phyloP scores from a whole-genome alignment of 1,284 basidiomycete genomes.

The Ustilago vetiveriae region DNA sequence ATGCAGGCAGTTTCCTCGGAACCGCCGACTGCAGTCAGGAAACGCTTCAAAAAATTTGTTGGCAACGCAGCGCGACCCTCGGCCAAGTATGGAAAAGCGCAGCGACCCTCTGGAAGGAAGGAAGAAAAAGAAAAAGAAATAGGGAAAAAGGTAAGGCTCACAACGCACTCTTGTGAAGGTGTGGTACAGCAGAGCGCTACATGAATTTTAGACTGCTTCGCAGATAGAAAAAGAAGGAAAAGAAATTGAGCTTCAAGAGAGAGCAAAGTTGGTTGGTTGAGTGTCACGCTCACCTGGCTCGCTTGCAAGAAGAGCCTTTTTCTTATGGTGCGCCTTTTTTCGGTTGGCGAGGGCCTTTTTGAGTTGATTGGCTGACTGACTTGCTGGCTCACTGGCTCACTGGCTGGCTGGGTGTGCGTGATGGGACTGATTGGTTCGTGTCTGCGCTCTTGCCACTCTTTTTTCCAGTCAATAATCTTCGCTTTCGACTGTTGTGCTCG shows the following conservation, averaged over 20 bases:
- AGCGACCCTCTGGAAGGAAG: not conserved
- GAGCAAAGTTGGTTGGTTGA: too few relatives aligned
- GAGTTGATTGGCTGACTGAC: conserved; percentile 9
- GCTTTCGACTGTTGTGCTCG: too few relatives aligned
- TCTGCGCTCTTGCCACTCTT: conserved; percentile 23
- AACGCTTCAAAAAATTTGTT: too few relatives aligned
- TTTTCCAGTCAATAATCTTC: too few relatives aligned
- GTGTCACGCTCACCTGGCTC: not conserved
- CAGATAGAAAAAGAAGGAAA: not conserved
- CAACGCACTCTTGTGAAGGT: not conserved
- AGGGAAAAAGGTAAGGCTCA: not conserved
- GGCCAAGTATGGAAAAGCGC: too few relatives aligned
- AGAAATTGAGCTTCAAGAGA: too few relatives aligned
- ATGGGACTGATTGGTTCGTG: conserved; percentile 1
- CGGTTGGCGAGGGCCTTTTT: not conserved
- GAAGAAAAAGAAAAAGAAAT: not conserved
- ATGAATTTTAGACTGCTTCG: not conserved
- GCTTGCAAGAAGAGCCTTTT: too few relatives aligned
- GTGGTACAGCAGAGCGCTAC: conserved; percentile 1
- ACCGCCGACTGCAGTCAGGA: too few relatives aligned
- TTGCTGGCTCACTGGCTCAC: too few relatives aligned
- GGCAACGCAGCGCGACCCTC: too few relatives aligned
- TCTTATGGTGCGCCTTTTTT: not conserved
- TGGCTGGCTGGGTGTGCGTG: too few relatives aligned
- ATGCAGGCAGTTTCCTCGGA: too few relatives aligned